These are phyloP conservation scores for Mycena belliarum DNA, from an alignment of 768 basidiomycete genomes.

Conservation along the genomic window DNA sequence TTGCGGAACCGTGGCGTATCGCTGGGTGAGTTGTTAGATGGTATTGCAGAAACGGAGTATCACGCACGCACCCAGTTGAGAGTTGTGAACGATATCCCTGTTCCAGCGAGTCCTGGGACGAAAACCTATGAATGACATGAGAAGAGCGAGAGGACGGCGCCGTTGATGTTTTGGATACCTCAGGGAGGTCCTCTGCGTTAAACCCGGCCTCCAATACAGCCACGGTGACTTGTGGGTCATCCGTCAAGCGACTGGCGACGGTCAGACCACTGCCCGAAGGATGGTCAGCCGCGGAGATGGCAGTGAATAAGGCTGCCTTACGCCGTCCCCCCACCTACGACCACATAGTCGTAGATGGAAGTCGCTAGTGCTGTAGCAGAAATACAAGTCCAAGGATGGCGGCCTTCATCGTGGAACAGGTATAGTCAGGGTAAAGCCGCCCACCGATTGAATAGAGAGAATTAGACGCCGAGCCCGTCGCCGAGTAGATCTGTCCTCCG, in stretches of 20 bases:
- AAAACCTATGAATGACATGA: conserved; percentile 24
- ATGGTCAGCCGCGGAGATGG: no score
- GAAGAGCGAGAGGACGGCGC: not conserved
- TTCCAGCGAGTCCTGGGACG: conserved; percentile 32
- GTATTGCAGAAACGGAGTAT: not conserved
- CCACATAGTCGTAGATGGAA: conserved; percentile 31
- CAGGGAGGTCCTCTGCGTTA: conserved; percentile 35
- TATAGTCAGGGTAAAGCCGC: no score
- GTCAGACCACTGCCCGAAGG: conserved; percentile 36
- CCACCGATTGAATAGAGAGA: no score
- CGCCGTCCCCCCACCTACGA: conserved; percentile 37
- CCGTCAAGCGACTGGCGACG: conserved; percentile 37
- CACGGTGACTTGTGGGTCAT: conserved; percentile 31
- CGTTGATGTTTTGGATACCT: conserved; percentile 28
- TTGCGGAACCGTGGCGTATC: conserved; percentile 48
- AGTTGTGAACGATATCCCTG: conserved; percentile 33
- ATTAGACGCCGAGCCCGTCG: no score
- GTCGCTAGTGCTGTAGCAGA: not conserved
- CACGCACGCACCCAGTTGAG: conserved; percentile 43
- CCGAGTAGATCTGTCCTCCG: no score
- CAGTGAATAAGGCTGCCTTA: no score
- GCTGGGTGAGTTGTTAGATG: not conserved
- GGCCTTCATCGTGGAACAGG: not conserved
- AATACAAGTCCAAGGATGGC: not conserved
- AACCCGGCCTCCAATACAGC: conserved; percentile 42